Evolutionary conservation across 2,329 filamentous ascomycete genomes (phyloP), one percentile per base, ranked within the genome.

Genomic region (Aspergillaceae sp.): DNA sequence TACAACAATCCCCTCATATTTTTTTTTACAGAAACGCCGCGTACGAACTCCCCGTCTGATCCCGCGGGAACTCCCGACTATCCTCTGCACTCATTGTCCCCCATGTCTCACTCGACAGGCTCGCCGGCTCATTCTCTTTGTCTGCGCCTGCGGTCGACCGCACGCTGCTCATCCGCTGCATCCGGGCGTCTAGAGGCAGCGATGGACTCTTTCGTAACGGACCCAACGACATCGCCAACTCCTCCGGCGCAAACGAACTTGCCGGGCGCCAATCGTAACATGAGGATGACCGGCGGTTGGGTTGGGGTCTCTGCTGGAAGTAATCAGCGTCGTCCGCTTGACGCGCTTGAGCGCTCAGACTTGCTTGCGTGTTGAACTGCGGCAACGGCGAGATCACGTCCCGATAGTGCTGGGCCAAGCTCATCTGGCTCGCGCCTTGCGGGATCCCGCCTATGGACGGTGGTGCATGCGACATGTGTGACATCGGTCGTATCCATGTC

Each of bases 341-440:
- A 2, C 51, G 60, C 29, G 51, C 54, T 33, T 47, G 45, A 51
- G 58, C 59, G 42, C 46, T 51, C 43, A 68, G 43, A 45, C 63
- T 67, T 11, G 55, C 51, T 34, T 67, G 62, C 38, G 64, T 67
- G 56, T 60, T 64, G 48, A 64, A 65, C 11, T 59, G 61, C 6
- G 65, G 65, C 7, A 68, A 55, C 2, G 64, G 63, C 7, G 63
- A 56, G 43, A 67, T 63, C 10, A 61, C 58, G 7, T 62, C 60
- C 1, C 63, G 63, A 47, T 68, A 67, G 41, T 66, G 59, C 40
- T 65, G 63, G 7, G 64, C 65, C n/a, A 66, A 48, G 44, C 62
- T 66, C 27, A 63, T 50, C 47, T 66, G 64, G 37, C 63, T 67
- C 34, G 57, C 57, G 40, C 35, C 58, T 41, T 53, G 41, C 44